Percentiles rank a stretch among this genome's conserved stretches.
These are phyloP conservation scores for Eucalyptus curtisii DNA, from an alignment of 345 rosid genomes.

Conservation along the genomic window DNA sequence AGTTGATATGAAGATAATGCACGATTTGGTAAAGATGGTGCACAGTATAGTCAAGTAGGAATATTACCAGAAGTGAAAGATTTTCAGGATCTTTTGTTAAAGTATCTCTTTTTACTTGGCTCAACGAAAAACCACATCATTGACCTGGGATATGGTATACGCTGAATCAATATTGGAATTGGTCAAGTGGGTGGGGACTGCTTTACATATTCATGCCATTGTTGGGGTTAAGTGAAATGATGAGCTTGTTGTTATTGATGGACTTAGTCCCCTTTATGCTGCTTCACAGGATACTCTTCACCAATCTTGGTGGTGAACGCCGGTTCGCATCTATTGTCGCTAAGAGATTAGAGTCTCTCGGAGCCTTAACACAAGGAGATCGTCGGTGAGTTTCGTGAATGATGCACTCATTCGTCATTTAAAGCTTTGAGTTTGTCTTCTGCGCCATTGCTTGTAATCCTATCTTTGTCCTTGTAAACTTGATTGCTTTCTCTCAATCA, in stretches of 20 bases:
- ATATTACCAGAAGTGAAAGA: not conserved
- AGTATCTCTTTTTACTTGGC: not conserved
- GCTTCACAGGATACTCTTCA: slow-evolving; percentile 61
- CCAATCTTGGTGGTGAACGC: slow-evolving; percentile 97
- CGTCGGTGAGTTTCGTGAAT: slow-evolving; percentile 49
- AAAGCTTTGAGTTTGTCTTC: not conserved
- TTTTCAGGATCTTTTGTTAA: not conserved
- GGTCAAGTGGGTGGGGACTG: not conserved
- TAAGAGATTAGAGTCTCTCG: slow-evolving; percentile 92
- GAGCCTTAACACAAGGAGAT: slow-evolving; percentile 98
- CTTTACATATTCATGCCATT: not conserved
- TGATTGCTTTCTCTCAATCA: not conserved
- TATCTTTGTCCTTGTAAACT: not conserved
- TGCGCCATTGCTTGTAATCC: not conserved
- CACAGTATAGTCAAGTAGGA: not conserved
- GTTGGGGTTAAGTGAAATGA: not conserved
- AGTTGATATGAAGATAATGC: not conserved
- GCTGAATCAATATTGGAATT: not conserved
- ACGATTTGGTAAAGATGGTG: not conserved
- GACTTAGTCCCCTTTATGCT: not conserved
- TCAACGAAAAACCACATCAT: not conserved
- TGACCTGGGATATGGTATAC: not conserved
- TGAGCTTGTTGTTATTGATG: not conserved
- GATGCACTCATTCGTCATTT: not conserved
- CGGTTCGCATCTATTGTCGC: slow-evolving; percentile 99